Percentiles rank a stretch among this genome's conserved stretches.
These are phyloP conservation scores for Xylaria bambusicola DNA, from an alignment of 495 filamentous ascomycete genomes.

Conservation along the genomic window DNA sequence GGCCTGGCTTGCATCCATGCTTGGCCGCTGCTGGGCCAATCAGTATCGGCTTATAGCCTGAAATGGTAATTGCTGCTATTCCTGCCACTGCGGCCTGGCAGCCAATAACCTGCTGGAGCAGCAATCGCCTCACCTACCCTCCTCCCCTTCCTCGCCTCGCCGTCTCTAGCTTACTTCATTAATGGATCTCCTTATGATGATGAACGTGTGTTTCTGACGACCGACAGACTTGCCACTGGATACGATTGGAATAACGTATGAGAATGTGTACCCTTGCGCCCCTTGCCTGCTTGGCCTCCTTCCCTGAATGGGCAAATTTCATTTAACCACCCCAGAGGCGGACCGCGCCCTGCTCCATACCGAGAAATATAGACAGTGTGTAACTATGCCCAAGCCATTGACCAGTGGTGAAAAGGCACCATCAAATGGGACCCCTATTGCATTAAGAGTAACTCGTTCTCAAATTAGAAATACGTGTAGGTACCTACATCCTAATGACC, in stretches of 20 bases:
- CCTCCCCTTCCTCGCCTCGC: no score
- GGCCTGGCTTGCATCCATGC: constrained; percentile 32
- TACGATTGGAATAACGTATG: background rate
- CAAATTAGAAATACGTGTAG: constrained; percentile 1
- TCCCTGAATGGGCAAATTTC: background rate
- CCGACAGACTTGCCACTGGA: background rate
- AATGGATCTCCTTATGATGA: no score
- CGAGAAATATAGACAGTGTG: constrained; percentile 8
- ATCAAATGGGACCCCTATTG: constrained; percentile 4
- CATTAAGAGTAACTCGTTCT: no score
- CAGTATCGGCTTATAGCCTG: constrained; percentile 24
- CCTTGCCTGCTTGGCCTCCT: background rate
- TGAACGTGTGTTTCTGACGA: background rate
- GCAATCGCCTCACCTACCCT: background rate
- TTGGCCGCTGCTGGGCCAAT: constrained; percentile 27
- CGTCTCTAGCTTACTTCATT: no score
- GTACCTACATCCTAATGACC: background rate
- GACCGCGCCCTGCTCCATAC: background rate
- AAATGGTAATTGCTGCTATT: constrained; percentile 27
- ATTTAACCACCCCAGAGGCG: background rate
- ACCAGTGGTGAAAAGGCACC: background rate
- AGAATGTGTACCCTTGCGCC: background rate
- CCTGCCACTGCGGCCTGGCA: background rate
- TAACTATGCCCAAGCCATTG: background rate
- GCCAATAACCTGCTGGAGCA: background rate